These are phyloP conservation scores for Lupinus albus DNA, from an alignment of 306 rosid species.

Conservation along the genomic window DNA sequence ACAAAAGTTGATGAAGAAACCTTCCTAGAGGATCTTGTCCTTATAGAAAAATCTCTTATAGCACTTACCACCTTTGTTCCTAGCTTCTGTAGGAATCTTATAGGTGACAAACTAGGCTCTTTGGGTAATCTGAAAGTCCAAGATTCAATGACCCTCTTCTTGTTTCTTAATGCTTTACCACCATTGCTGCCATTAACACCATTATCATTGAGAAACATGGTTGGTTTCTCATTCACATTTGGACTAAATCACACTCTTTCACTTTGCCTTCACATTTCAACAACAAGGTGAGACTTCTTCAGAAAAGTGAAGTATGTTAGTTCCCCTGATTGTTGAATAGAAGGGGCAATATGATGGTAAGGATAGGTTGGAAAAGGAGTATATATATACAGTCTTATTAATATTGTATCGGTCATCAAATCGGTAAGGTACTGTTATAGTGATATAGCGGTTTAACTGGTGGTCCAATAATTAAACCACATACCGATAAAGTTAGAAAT, in stretches of 20 bases:
- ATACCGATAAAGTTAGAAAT: no score
- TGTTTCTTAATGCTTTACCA: conserved; percentile 28
- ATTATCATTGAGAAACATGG: conserved; percentile 43
- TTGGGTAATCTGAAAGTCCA: conserved; percentile 43
- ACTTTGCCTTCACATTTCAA: conserved; percentile 57
- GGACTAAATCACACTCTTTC: conserved; percentile 72
- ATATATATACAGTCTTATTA: conserved; percentile 45
- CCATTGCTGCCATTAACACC: not conserved
- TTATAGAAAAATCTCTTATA: conserved; percentile 47
- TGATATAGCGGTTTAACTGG: no score
- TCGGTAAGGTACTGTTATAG: no score
- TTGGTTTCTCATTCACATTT: conserved; percentile 55
- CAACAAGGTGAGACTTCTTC: not conserved
- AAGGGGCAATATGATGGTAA: conserved; percentile 28
- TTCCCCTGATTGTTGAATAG: not conserved
- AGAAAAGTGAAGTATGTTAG: not conserved
- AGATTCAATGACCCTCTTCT: conserved; percentile 37
- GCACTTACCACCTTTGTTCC: conserved; percentile 59
- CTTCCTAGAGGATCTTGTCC: conserved; percentile 59
- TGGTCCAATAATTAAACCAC: no score
- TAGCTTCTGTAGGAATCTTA: conserved; percentile 53
- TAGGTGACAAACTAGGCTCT: conserved; percentile 48
- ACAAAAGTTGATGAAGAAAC: conserved; percentile 64
- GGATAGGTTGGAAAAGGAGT: conserved; percentile 20
- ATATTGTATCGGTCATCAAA: no score